Evolutionary conservation across 768 basidiomycete genomes (phyloP).

Genomic region (Dictyophora rubrovolvata): DNA sequence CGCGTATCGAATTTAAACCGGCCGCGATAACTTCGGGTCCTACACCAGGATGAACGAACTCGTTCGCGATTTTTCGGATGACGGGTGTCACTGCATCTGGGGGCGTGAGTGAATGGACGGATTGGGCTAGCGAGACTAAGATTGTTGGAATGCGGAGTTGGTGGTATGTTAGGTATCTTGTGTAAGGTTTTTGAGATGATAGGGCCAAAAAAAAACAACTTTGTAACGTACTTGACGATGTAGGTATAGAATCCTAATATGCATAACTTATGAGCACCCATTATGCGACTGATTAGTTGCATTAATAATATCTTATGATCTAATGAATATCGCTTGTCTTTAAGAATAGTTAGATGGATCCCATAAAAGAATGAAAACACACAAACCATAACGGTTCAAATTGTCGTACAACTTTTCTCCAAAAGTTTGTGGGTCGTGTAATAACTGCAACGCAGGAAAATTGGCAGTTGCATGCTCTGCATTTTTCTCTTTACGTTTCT

Average conservation of each 20-base stretch:
- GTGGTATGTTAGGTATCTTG: conserved; percentile 80
- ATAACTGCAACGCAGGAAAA: conserved; percentile 85
- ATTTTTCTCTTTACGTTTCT: conserved; percentile 28
- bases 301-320: conserved; percentile 97
- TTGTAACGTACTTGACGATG: conserved; percentile 44
- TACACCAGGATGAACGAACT: conserved; percentile 97
- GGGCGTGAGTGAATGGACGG: conserved; percentile 89
- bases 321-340: conserved; percentile 88
- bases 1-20: conserved; percentile 90
- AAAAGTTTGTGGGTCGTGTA: conserved; percentile 94
- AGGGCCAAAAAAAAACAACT: background rate
- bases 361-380: background rate
- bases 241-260: conserved; percentile 95
- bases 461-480: conserved; percentile 37
- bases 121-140: conserved; percentile 88
- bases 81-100: conserved; percentile 88
- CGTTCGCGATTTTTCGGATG: conserved; percentile 82
- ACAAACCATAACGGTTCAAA: conserved; percentile 50
- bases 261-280: conserved; percentile 86
- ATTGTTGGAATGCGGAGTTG: conserved; percentile 90
- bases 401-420: conserved; percentile 86
- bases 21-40: conserved; percentile 92
- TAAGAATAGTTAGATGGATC: background rate
- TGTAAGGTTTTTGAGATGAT: background rate
- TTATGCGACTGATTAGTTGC: conserved; percentile 91